phyloP scores from a whole-genome alignment of 805 yeast species.

The Kazachstania taianensis region DNA sequence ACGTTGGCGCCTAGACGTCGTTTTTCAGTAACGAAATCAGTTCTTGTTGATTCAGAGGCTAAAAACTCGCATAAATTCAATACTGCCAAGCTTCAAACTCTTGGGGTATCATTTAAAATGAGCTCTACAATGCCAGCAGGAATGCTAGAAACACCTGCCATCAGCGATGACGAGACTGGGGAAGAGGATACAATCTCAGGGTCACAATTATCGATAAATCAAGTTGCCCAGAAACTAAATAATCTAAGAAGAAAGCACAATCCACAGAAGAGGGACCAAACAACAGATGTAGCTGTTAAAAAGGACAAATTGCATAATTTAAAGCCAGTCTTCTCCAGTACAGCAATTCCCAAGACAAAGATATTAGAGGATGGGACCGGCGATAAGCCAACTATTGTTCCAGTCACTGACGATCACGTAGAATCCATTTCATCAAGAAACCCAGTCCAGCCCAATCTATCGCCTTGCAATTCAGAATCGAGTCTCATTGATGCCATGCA shows the following conservation, averaged over 20 bases:
- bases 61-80: slow-evolving; percentile 21
- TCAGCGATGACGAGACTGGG: slow-evolving; percentile 17
- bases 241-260: neutral
- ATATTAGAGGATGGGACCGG: slow-evolving; percentile 61
- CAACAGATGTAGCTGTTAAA: neutral
- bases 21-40: slow-evolving; percentile 27
- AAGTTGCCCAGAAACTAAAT: slow-evolving; percentile 7
- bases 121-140: slow-evolving; percentile 45
- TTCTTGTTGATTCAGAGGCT: slow-evolving; percentile 13
- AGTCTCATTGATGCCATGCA: slow-evolving; percentile 30
- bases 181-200: slow-evolving; percentile 18
- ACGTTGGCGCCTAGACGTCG: slow-evolving; percentile 21
- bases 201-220: slow-evolving; percentile 8
- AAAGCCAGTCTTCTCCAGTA: slow-evolving; percentile 60
- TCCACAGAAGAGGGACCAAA: neutral
- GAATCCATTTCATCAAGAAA: slow-evolving; percentile 6
- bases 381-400: slow-evolving; percentile 54
- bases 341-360: slow-evolving; percentile 58
- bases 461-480: slow-evolving; percentile 26
- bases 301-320: slow-evolving; percentile 6
- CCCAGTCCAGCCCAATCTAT: slow-evolving; percentile 18
- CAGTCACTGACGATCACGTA: slow-evolving; percentile 30
- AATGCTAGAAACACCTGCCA: slow-evolving; percentile 18
- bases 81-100: slow-evolving; percentile 57
- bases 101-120: slow-evolving; percentile 75